Conservation (phyloP, 192 early-diverging fungal species). For the Haplosporangium gracile region DNA sequence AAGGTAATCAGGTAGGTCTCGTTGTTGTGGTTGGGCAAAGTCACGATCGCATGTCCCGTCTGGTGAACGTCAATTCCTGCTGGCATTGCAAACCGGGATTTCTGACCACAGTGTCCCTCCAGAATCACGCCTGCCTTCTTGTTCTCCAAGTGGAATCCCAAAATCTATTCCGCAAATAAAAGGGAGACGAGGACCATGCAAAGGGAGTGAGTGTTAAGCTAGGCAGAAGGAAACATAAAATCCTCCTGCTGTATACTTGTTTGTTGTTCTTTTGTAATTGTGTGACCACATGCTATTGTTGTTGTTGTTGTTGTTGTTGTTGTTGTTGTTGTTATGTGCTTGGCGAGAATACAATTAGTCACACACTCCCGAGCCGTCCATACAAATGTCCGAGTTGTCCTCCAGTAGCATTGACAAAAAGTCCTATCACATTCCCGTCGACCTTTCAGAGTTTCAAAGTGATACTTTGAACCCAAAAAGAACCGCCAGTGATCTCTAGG, state of each 20-base stretch:
- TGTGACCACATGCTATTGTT: neutral
- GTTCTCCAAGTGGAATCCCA: slow-evolving; percentile 50
- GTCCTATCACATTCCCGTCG: neutral
- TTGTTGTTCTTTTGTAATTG: neutral
- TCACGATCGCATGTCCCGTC: slow-evolving; percentile 77
- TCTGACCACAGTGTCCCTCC: slow-evolving; percentile 66
- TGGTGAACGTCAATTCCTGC: slow-evolving; percentile 79
- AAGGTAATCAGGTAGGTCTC: slow-evolving; percentile 81
- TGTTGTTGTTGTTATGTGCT: neutral
- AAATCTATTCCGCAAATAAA: slow-evolving; percentile 17
- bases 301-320: neutral
- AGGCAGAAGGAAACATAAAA: too few species aligned
- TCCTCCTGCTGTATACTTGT: too few species aligned
- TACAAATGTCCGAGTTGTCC: neutral
- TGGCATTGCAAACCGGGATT: slow-evolving; percentile 82
- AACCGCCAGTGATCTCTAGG: neutral
- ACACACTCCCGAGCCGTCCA: neutral
- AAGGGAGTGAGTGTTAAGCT: too few species aligned
- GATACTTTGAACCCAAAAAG: neutral
- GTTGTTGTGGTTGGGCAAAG: slow-evolving; percentile 64
- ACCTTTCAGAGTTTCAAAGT: neutral
- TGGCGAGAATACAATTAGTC: neutral
- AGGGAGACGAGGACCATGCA: too few species aligned
- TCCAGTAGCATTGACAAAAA: neutral
- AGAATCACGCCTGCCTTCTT: slow-evolving; percentile 41